Evolutionary conservation across 805 yeast genomes (phyloP).

Genomic region (Spathaspora sp.): DNA sequence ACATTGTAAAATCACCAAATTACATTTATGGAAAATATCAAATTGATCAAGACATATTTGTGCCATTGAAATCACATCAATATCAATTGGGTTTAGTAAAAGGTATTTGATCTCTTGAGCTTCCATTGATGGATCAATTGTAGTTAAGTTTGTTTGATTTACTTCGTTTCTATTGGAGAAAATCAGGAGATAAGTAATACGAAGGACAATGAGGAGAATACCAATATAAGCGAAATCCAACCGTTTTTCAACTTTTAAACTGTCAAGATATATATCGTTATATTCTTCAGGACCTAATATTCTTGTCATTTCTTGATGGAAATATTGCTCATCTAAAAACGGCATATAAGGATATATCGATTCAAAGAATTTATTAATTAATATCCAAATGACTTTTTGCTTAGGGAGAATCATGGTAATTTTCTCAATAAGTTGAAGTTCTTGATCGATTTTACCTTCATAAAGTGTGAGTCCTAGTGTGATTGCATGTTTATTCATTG

Average conservation of each 20-base stretch:
- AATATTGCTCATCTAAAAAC: slow-evolving; percentile 55
- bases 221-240: slow-evolving; percentile 35
- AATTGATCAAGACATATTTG: slow-evolving; percentile 35
- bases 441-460: slow-evolving; percentile 28
- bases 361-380: slow-evolving; percentile 57
- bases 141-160: slow-evolving; percentile 25
- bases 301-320: slow-evolving; percentile 38
- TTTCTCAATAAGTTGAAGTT: slow-evolving; percentile 38
- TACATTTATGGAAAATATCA: slow-evolving; percentile 33
- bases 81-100: slow-evolving; percentile 26
- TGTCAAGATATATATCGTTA: slow-evolving; percentile 14
- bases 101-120: slow-evolving; percentile 24
- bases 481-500: slow-evolving; percentile 26
- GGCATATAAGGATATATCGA: slow-evolving; percentile 64
- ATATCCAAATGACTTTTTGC: slow-evolving; percentile 50
- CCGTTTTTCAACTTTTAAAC: slow-evolving; percentile 22
- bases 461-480: slow-evolving; percentile 31
- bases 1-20: slow-evolving; percentile 51
- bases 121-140: slow-evolving; percentile 16
- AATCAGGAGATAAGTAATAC: slow-evolving; percentile 33
- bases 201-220: slow-evolving; percentile 27
- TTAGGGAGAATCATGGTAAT: slow-evolving; percentile 47
- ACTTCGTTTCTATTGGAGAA: slow-evolving; percentile 31
- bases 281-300: slow-evolving; percentile 41
- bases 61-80: slow-evolving; percentile 29